Conservation (phyloP, 768 basidiomycete genomes). For the Pulveroboletus sp. region DNA sequence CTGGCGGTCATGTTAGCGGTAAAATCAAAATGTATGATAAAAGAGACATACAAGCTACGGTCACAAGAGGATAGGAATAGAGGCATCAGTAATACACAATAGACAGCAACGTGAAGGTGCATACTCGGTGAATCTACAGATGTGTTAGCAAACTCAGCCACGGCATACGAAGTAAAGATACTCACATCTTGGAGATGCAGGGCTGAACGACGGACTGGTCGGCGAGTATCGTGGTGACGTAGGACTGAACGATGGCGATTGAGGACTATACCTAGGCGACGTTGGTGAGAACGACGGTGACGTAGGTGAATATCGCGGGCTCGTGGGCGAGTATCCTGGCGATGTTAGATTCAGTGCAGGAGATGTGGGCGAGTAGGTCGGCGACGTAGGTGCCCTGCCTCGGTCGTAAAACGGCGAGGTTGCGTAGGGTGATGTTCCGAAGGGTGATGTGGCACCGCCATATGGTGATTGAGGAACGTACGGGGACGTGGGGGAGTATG, state of each 20-base stretch:
- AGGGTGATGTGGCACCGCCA: constrained; percentile 76
- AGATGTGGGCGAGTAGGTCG: constrained; percentile 85
- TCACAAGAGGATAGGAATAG: constrained; percentile 1
- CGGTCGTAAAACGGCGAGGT: constrained; percentile 80
- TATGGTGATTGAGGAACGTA: constrained; percentile 85
- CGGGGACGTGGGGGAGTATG: constrained; percentile 86
- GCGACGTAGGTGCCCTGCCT: constrained; percentile 65
- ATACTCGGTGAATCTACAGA: constrained; percentile 73
- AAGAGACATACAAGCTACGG: constrained; percentile 56
- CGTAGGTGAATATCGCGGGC: constrained; percentile 81
- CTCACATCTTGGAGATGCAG: constrained; percentile 88
- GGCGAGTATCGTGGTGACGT: constrained; percentile 89
- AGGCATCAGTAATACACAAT: constrained; percentile 21
- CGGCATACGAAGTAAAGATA: constrained; percentile 9
- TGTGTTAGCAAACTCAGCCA: neutral
- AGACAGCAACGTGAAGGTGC: constrained; percentile 27
- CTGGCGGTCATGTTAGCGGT: constrained; percentile 32
- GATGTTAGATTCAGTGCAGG: constrained; percentile 79
- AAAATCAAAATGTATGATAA: neutral
- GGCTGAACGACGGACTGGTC: constrained; percentile 87
- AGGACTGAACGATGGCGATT: constrained; percentile 86
- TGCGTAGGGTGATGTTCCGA: constrained; percentile 73
- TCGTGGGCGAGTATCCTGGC: constrained; percentile 62
- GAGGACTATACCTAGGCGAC: constrained; percentile 80
- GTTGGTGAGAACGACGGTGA: constrained; percentile 84